Percentiles rank a stretch among this genome's conserved stretches.
Evolutionary conservation across 2,329 filamentous ascomycete species (phyloP).

Genomic region (Pseudocercospora macadamiae): DNA sequence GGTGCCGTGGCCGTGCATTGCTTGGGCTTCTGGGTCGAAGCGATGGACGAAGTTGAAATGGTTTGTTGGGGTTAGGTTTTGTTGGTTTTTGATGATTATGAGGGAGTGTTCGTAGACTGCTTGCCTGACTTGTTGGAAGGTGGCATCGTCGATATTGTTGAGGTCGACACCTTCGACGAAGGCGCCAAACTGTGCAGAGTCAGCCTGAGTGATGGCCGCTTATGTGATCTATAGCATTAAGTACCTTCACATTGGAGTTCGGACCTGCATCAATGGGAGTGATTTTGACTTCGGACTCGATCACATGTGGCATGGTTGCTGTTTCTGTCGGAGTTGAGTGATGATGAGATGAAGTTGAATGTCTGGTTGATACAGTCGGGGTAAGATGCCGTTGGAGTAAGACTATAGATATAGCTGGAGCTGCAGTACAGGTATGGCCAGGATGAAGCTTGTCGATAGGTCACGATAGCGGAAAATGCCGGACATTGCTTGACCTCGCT

Average conservation of each 20-base stretch:
- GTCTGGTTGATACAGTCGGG: no score
- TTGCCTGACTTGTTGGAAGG: constrained; percentile 53
- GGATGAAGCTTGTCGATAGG: neutral
- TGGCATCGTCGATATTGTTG: neutral
- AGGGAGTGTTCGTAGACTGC: constrained; percentile 70
- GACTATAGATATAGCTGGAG: no score
- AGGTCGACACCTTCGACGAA: constrained; percentile 3
- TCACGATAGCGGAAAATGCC: neutral
- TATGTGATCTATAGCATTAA: neutral
- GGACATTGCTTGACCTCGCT: neutral
- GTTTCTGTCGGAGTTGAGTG: neutral
- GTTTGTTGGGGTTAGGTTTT: constrained; percentile 64
- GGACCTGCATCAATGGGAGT: neutral
- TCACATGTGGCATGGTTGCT: constrained; percentile 3
- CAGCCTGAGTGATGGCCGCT: neutral
- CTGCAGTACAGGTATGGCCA: neutral
- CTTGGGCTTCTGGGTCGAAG: constrained; percentile 67
- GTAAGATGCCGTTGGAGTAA: no score
- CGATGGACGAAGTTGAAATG: constrained; percentile 73
- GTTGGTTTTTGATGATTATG: constrained; percentile 70
- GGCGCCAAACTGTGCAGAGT: neutral
- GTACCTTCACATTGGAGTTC: constrained; percentile 1
- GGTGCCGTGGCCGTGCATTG: constrained; percentile 64
- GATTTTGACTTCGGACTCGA: neutral
- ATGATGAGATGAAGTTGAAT: no score